Evolutionary conservation across 2,329 filamentous ascomycete genomes (phyloP).

Genomic region (Arthrobotrys pseudoclavata): DNA sequence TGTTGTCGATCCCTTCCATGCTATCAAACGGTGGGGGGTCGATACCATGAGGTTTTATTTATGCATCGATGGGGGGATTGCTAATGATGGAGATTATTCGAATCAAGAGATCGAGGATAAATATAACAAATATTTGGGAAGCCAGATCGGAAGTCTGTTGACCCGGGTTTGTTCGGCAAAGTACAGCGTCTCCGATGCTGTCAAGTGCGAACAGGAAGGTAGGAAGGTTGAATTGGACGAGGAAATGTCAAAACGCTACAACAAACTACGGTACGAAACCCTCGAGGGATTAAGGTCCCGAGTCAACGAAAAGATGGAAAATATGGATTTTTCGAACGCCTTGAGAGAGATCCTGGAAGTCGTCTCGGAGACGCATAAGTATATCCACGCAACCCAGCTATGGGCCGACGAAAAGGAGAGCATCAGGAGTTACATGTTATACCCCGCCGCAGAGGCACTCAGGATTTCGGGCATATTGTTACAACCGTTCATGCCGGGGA

Average conservation of each 20-base stretch:
- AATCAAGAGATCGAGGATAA: conserved; percentile 75
- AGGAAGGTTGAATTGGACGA: conserved; percentile 20
- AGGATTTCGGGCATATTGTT: conserved; percentile 85
- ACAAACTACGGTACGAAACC: background rate
- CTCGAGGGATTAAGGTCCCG: conserved; percentile 63
- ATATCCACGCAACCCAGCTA: conserved; percentile 75
- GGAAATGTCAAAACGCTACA: conserved; percentile 10
- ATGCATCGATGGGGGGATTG: conserved; percentile 81
- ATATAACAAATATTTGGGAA: conserved; percentile 84
- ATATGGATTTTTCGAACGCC: conserved; percentile 75
- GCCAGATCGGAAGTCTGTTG: conserved; percentile 83
- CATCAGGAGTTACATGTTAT: conserved; percentile 71
- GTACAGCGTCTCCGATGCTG: conserved; percentile 70
- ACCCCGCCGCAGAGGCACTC: conserved; percentile 79
- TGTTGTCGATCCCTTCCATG: conserved; percentile 93
- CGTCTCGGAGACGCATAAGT: conserved; percentile 77
- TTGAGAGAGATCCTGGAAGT: conserved; percentile 75
- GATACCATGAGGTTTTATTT: conserved; percentile 93
- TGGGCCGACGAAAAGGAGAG: conserved; percentile 72
- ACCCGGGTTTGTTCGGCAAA: conserved; percentile 71
- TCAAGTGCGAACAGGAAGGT: conserved; percentile 66
- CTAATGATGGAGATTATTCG: conserved; percentile 85
- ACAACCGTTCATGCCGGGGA: conserved; percentile 90
- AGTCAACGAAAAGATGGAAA: conserved; percentile 72
- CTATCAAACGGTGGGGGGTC: conserved; percentile 86